Conservation (phyloP, 2,329 filamentous ascomycete species). For the Dactylellina leptospora region DNA sequence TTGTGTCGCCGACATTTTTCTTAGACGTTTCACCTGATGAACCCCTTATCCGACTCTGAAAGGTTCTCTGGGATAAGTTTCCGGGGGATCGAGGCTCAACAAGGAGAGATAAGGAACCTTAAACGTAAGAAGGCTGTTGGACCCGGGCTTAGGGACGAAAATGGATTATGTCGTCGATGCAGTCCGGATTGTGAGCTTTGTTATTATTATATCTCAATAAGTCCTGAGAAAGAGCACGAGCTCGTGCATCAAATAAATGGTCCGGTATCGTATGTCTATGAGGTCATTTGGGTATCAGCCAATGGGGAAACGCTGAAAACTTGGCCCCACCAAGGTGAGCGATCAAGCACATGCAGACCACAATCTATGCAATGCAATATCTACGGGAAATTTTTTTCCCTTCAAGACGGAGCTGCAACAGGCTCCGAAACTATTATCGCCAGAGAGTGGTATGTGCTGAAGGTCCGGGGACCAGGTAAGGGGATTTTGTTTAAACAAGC, state of each 20-base stretch:
- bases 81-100: not conserved
- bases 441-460: too few relatives aligned
- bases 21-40: conserved; percentile 2
- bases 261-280: not conserved
- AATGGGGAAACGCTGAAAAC: not conserved
- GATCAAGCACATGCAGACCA: too few relatives aligned
- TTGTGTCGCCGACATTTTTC: conserved; percentile 31
- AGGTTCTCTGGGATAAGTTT: conserved; percentile 4
- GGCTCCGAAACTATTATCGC: too few relatives aligned
- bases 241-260: not conserved
- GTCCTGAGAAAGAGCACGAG: too few relatives aligned
- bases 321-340: too few relatives aligned
- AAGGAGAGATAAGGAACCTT: not conserved
- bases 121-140: conserved; percentile 1
- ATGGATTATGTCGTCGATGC: conserved; percentile 1
- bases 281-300: not conserved
- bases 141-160: conserved; percentile 1
- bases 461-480: conserved; percentile 3
- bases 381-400: too few relatives aligned
- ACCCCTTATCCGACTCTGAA: conserved; percentile 17
- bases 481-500: too few relatives aligned
- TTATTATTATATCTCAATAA: too few relatives aligned
- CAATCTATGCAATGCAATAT: too few relatives aligned
- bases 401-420: too few relatives aligned
- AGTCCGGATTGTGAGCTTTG: not conserved